phyloP scores from a whole-genome alignment of 345 rosid genomes.

The Sisymbrium irio region DNA sequence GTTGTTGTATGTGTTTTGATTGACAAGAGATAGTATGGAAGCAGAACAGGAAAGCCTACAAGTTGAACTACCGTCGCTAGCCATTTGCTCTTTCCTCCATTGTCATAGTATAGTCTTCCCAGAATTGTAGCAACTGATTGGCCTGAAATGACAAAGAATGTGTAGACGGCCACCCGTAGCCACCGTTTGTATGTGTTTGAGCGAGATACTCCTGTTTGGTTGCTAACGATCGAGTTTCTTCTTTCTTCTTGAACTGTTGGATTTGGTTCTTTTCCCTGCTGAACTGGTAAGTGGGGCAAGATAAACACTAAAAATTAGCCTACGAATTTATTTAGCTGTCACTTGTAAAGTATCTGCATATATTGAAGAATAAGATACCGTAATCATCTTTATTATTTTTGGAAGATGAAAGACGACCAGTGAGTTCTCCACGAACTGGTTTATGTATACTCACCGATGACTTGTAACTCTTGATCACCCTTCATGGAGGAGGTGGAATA shows the following conservation, averaged over 20 bases:
- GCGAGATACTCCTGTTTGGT: constrained; percentile 21
- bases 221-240: not conserved
- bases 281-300: constrained; percentile 21
- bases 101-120: constrained; percentile 50
- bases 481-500: constrained; percentile 27
- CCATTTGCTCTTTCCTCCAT: constrained; percentile 65
- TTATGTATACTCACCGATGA: constrained; percentile 30
- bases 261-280: constrained; percentile 21
- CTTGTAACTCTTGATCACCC: constrained; percentile 34
- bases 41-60: constrained; percentile 52
- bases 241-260: constrained; percentile 7
- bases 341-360: not conserved
- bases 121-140: constrained; percentile 45
- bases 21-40: constrained; percentile 43
- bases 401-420: not conserved
- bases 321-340: not conserved
- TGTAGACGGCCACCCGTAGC: constrained; percentile 34
- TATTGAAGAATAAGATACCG: not conserved
- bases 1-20: constrained; percentile 19
- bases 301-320: not conserved
- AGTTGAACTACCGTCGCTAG: constrained; percentile 45
- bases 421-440: not conserved
- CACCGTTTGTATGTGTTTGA: constrained; percentile 35
- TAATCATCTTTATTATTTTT: not conserved
- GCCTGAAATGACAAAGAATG: constrained; percentile 42